Conservation (phyloP, 495 filamentous ascomycete genomes). For the Penicillium alfredii region DNA sequence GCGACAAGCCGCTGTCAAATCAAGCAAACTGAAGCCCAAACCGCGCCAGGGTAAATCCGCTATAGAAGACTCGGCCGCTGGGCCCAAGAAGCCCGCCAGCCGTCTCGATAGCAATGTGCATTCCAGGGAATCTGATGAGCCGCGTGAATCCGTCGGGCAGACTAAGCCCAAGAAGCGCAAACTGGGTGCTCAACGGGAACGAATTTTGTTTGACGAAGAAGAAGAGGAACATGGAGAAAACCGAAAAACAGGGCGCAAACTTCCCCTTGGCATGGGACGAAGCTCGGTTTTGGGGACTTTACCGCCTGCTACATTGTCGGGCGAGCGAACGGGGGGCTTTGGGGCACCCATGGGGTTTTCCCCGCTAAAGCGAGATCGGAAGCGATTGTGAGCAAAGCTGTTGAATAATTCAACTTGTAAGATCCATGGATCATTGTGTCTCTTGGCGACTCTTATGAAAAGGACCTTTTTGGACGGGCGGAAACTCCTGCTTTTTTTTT, state of each 20-base stretch:
- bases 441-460: too few relatives aligned
- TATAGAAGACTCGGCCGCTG: neutral
- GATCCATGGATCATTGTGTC: too few relatives aligned
- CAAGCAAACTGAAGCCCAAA: conserved; percentile 3
- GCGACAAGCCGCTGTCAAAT: conserved; percentile 1
- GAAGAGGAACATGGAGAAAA: conserved; percentile 47
- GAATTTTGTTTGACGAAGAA: conserved; percentile 72
- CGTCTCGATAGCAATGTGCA: conserved; percentile 3
- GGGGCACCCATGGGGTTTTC: conserved; percentile 55
- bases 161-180: conserved; percentile 72
- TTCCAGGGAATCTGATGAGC: conserved; percentile 3
- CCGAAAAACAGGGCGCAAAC: conserved; percentile 29
- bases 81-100: conserved; percentile 4
- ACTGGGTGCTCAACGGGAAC: conserved; percentile 54
- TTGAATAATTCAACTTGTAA: neutral
- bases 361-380: conserved; percentile 75
- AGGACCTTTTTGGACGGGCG: too few relatives aligned
- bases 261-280: conserved; percentile 19
- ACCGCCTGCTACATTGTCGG: conserved; percentile 12
- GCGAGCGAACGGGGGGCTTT: conserved; percentile 18
- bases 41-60: conserved; percentile 3
- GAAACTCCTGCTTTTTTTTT: too few relatives aligned
- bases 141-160: conserved; percentile 26
- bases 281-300: conserved; percentile 12
- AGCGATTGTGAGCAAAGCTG: conserved; percentile 28